These are phyloP conservation scores for Rhynchospora breviuscula DNA, from an alignment of 176 grass and related monocot species.

Conservation along the genomic window DNA sequence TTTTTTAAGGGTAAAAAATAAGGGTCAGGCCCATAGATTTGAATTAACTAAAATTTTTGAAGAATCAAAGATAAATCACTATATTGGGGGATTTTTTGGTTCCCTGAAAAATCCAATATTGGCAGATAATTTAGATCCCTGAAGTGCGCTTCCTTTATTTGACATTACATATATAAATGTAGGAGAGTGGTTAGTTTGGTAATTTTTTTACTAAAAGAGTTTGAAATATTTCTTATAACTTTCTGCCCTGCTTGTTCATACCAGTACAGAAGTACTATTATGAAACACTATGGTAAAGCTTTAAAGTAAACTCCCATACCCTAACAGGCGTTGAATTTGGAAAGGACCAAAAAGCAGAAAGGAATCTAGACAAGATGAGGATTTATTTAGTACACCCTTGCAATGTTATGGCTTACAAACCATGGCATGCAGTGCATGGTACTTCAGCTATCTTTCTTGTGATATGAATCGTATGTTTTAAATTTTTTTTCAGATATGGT, in stretches of 20 bases:
- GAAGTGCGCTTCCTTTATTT: neutral
- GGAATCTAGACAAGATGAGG: neutral
- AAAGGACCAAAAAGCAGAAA: neutral
- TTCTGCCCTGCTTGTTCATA: neutral
- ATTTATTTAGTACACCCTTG: neutral
- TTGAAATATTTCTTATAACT: neutral
- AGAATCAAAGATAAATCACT: neutral
- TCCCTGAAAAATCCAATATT: neutral
- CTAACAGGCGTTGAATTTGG: neutral
- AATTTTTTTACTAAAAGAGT: neutral
- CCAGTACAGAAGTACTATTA: neutral
- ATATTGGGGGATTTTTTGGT: neutral
- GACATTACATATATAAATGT: neutral
- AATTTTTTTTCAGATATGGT: slow-evolving; percentile 56
- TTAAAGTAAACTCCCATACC: neutral
- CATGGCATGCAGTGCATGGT: neutral
- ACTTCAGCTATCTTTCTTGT: neutral
- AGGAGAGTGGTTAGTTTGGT: neutral
- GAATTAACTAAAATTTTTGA: slow-evolving; percentile 7
- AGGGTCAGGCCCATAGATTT: neutral
- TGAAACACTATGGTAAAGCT: neutral
- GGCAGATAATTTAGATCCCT: neutral
- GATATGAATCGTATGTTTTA: slow-evolving; percentile 3
- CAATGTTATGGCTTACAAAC: neutral
- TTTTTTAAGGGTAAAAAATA: neutral